Conservation (phyloP, 75 land plant genomes). For the Cupressus sempervirens region DNA sequence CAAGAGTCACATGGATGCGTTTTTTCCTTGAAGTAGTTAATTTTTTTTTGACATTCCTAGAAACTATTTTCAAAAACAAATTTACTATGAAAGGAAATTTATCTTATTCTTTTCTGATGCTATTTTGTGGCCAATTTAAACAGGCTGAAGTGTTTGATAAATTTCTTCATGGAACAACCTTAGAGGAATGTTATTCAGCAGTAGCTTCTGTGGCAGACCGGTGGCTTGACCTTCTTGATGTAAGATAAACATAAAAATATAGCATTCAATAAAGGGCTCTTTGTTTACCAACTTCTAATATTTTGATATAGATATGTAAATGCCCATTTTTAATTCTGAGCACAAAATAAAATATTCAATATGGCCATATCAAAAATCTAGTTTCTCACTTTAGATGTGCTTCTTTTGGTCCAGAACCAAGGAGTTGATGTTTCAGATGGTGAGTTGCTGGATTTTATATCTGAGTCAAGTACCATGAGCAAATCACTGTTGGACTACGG, state of each 20-base stretch:
- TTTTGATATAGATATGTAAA: background rate
- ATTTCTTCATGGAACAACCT: constrained; percentile 81
- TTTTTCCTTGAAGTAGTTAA: background rate
- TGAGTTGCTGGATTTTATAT: constrained; percentile 92
- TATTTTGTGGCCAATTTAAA: background rate
- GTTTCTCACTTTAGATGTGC: background rate
- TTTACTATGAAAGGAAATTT: background rate
- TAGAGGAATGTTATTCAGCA: constrained; percentile 92
- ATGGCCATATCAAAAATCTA: background rate
- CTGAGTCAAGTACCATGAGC: constrained; percentile 99
- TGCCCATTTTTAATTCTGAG: background rate
- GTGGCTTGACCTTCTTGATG: constrained; percentile 98
- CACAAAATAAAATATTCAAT: background rate
- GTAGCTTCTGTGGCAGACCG: constrained; percentile 95
- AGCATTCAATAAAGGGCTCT: background rate
- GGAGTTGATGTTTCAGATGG: constrained; percentile 91
- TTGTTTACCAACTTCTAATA: background rate
- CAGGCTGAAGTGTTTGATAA: constrained; percentile 98
- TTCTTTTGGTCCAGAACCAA: constrained; percentile 58
- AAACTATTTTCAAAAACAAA: background rate
- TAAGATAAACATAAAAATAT: constrained; percentile 23
- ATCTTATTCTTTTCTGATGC: constrained; percentile 1
- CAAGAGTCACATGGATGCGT: background rate
- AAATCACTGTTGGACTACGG: constrained; percentile 96
- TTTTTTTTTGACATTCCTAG: background rate